phyloP scores from a whole-genome alignment of 1,284 basidiomycete genomes.

The Peniophora sp. region DNA sequence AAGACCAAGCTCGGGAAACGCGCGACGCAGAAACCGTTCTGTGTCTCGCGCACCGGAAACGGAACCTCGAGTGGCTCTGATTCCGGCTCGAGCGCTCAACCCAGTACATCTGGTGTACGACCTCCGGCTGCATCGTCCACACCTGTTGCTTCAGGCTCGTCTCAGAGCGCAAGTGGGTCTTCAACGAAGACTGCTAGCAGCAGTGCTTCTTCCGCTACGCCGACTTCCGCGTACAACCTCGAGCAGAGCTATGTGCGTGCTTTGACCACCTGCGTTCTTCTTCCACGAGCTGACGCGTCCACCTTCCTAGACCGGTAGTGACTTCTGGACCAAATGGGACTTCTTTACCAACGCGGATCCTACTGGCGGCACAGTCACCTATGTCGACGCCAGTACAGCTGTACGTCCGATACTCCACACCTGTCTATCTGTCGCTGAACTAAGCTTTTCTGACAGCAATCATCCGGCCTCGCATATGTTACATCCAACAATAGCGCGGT shows the following conservation, averaged over 20 bases:
- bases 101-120: not conserved
- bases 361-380: constrained; percentile 66
- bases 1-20: not conserved
- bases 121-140: no score
- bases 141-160: not conserved
- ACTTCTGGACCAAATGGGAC: constrained; percentile 77
- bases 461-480: constrained; percentile 44
- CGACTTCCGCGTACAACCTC: not conserved
- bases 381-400: constrained; percentile 46
- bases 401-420: constrained; percentile 28
- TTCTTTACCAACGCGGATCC: constrained; percentile 73
- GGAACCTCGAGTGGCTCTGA: not conserved
- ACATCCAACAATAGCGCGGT: constrained; percentile 68
- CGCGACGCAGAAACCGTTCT: not conserved
- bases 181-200: not conserved
- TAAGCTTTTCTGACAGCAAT: constrained; percentile 26
- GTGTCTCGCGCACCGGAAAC: not conserved
- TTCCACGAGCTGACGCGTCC: not conserved
- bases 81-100: not conserved
- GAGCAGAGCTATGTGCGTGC: not conserved
- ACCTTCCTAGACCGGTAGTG: constrained; percentile 40
- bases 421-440: constrained; percentile 1
- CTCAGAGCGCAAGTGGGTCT: not conserved
- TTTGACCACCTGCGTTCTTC: not conserved
- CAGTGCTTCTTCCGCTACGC: not conserved